Base-by-base conservation (phyloP, 2,329 filamentous ascomycete genomes). In the Aspergillus aculeatinus region DNA sequence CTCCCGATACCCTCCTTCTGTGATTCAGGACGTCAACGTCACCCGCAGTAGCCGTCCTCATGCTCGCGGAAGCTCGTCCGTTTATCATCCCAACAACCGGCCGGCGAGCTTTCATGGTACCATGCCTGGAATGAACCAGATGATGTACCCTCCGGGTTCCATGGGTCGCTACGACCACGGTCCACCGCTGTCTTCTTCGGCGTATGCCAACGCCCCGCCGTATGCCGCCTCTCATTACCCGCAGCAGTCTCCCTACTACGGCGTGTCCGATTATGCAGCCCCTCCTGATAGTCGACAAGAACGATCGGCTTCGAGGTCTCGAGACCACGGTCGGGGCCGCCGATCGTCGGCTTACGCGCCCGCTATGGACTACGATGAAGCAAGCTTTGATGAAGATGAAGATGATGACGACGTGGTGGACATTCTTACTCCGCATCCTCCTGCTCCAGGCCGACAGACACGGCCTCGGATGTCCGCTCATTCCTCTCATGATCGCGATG, bases 81-180 rank as follows among this genome's bases (percentile, higher is more conserved):
- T 68, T n/a, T 76, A 78, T 48, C 74, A 78, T 60, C 49, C 71
- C 48, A 67, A 68, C 62, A 65, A 65, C 42, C 71, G 76, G 54
- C 77, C 78, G 14, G 58, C 75, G 53, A 79, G 77, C 59, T 77
- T 71, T 59, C 76, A 79, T 61, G 74, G 72, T 10, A 66, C 70
- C 57, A 62, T 68, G 31, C 72, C 71, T 31, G 73, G 74, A 42
- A 68, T 73, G 64, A 66, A 64, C 7, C 65, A 60, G 16, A 65
- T 70, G 54, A 66, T 72, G 65, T 73, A 74, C 52, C 62, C 62
- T 29, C 67, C 71, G 51, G 63, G 69, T 31, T 65, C 68, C 50
- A 65, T 74, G 63, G 64, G 62, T 51, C 68, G 60, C 52, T 74
- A 71, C 53, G 75, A 76, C 16, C 70, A 71, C 62, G 75, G 75